Evolutionary conservation across 148 eudicot genomes (phyloP).

Genomic region (Chenopodium album): DNA sequence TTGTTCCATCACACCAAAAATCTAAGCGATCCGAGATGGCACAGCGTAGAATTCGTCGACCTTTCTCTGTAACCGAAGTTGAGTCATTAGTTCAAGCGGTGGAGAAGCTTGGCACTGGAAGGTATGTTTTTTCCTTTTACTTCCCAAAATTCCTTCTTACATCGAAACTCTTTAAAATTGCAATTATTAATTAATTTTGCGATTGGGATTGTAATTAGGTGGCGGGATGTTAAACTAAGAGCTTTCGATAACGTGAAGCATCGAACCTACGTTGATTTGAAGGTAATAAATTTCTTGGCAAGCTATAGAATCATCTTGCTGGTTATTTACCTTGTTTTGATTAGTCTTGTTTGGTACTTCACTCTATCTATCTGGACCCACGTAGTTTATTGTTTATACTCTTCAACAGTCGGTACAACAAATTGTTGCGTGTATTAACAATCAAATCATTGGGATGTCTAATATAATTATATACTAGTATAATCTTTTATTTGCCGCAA

Average conservation of each 20-base stretch:
- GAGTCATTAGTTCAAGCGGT: conserved; percentile 96
- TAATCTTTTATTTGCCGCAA: conserved; percentile 7
- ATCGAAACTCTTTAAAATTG: not conserved
- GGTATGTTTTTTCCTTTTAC: conserved; percentile 34
- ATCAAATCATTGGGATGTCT: conserved; percentile 30
- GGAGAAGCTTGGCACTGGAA: conserved; percentile 98
- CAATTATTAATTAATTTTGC: not conserved
- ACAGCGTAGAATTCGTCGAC: conserved; percentile 94
- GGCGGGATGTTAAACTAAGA: conserved; percentile 90
- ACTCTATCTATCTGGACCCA: conserved; percentile 17
- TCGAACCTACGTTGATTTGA: conserved; percentile 94
- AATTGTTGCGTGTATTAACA: conserved; percentile 28
- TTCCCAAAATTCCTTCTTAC: not conserved
- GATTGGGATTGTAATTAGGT: conserved; percentile 41
- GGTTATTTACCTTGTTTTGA: not conserved
- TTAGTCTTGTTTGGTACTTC: conserved; percentile 8
- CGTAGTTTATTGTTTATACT: conserved; percentile 9
- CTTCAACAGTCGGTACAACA: conserved; percentile 32
- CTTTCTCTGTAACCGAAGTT: conserved; percentile 92
- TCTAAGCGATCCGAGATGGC: conserved; percentile 64
- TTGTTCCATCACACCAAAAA: conserved; percentile 53
- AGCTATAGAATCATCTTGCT: not conserved
- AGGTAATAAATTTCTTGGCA: conserved; percentile 40
- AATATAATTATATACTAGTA: not conserved
- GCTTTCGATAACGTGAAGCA: conserved; percentile 92